These are phyloP conservation scores for Capsicum rhomboideum DNA, from an alignment of 257 asterid genomes.

Conservation along the genomic window DNA sequence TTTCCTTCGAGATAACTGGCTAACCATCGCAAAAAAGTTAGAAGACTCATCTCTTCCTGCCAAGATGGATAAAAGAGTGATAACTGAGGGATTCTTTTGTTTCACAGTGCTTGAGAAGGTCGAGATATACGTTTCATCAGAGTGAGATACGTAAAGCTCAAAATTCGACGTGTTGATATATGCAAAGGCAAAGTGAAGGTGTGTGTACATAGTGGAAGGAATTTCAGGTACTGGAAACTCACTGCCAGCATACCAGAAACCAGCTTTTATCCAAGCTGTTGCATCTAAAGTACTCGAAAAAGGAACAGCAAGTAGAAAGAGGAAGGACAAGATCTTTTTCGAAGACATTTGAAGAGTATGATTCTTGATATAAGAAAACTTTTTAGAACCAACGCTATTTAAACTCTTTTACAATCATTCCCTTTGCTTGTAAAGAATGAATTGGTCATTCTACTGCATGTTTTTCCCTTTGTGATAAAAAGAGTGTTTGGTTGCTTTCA, in stretches of 20 bases:
- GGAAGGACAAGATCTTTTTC: background rate
- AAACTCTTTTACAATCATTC: no score
- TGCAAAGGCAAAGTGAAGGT: constrained; percentile 22
- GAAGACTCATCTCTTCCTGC: constrained; percentile 6
- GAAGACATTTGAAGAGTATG: background rate
- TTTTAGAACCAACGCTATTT: no score
- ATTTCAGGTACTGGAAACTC: constrained; percentile 23
- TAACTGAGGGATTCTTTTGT: constrained; percentile 26
- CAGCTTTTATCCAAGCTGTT: constrained; percentile 28
- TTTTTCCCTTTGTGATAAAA: background rate
- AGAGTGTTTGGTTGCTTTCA: background rate
- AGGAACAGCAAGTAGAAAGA: background rate
- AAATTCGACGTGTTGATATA: constrained; percentile 12
- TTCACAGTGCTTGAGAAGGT: constrained; percentile 22
- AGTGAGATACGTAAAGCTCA: constrained; percentile 11
- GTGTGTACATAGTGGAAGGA: constrained; percentile 30
- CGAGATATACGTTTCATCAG: constrained; percentile 16
- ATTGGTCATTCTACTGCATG: background rate
- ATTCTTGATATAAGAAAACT: background rate
- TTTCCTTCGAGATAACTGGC: constrained; percentile 6
- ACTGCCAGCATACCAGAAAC: constrained; percentile 31
- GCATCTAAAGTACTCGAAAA: background rate
- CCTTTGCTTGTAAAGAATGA: background rate
- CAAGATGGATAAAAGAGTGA: constrained; percentile 20
- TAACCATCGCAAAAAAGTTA: constrained; percentile 8